Evolutionary conservation across 768 basidiomycete species (phyloP).

Genomic region (Peribolospora kevripleyi): DNA sequence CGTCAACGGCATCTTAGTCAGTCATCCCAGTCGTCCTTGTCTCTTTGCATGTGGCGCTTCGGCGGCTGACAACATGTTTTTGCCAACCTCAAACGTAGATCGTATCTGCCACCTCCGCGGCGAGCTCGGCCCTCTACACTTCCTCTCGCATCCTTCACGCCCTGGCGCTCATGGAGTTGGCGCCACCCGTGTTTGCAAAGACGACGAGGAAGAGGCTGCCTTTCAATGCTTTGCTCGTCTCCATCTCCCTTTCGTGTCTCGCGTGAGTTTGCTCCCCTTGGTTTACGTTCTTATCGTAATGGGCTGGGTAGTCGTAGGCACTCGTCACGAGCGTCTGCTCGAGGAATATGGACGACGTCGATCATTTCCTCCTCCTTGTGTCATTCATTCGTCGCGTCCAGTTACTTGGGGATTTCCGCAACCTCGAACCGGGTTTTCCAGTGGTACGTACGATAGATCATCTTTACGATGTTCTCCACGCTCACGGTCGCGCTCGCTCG

Average conservation of each 20-base stretch:
- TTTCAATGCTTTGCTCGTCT: constrained; percentile 7
- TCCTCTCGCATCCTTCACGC: constrained; percentile 20
- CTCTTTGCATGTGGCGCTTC: constrained; percentile 20
- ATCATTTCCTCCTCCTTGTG: too few relatives aligned
- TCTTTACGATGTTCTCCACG: too few relatives aligned
- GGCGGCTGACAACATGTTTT: constrained; percentile 7
- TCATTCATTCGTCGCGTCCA: too few relatives aligned
- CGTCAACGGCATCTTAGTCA: constrained; percentile 31
- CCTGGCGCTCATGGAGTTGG: constrained; percentile 20
- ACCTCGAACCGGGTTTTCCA: background rate
- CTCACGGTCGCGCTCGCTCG: too few relatives aligned
- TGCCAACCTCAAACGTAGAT: background rate
- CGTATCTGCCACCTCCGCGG: constrained; percentile 20
- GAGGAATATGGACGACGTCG: too few relatives aligned
- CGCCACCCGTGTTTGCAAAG: constrained; percentile 20
- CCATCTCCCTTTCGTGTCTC: background rate
- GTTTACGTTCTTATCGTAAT: too few relatives aligned
- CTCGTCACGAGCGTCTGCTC: too few relatives aligned
- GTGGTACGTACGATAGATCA: background rate
- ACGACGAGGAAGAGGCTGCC: constrained; percentile 21
- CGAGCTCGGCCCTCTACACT: constrained; percentile 19
- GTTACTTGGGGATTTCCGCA: background rate
- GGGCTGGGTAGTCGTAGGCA: too few relatives aligned
- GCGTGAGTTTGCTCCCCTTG: too few relatives aligned
- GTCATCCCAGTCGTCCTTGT: constrained; percentile 19